phyloP scores from a whole-genome alignment of 2,329 filamentous ascomycete species.

The Cytospora chrysosperma region DNA sequence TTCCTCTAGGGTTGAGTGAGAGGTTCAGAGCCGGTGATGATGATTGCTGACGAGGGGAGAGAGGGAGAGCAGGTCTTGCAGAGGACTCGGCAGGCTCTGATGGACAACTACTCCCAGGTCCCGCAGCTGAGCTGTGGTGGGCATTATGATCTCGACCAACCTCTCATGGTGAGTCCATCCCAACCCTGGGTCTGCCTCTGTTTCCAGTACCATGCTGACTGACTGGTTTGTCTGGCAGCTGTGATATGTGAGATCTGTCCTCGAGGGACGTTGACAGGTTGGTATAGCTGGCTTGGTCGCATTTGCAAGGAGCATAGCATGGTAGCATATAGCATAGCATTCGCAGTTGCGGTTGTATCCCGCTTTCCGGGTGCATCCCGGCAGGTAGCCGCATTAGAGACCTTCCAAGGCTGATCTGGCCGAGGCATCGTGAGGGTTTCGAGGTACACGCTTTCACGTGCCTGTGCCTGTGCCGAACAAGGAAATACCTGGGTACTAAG shows the following conservation, averaged over 20 bases:
- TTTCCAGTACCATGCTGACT: background rate
- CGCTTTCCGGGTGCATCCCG: background rate
- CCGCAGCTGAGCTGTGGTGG: constrained; percentile 33
- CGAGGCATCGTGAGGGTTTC: no score
- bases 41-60: constrained; percentile 5
- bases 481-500: no score
- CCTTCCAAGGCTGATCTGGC: no score
- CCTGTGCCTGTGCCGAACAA: no score
- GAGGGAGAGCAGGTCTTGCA: constrained; percentile 26
- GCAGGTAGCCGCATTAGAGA: no score
- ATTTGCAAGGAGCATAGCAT: background rate
- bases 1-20: background rate
- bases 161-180: constrained; percentile 23
- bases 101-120: constrained; percentile 30
- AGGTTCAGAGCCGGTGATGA: background rate
- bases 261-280: background rate
- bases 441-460: no score
- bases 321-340: background rate
- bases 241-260: constrained; percentile 6
- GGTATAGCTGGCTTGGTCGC: background rate
- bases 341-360: no score
- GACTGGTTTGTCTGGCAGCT: constrained; percentile 12
- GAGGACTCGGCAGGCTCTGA: constrained; percentile 27
- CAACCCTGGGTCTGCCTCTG: background rate
- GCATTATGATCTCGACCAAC: constrained; percentile 31